Evolutionary conservation across 139 green algal species (phyloP).

Genomic region (Chlamydomonas schloesseri): DNA sequence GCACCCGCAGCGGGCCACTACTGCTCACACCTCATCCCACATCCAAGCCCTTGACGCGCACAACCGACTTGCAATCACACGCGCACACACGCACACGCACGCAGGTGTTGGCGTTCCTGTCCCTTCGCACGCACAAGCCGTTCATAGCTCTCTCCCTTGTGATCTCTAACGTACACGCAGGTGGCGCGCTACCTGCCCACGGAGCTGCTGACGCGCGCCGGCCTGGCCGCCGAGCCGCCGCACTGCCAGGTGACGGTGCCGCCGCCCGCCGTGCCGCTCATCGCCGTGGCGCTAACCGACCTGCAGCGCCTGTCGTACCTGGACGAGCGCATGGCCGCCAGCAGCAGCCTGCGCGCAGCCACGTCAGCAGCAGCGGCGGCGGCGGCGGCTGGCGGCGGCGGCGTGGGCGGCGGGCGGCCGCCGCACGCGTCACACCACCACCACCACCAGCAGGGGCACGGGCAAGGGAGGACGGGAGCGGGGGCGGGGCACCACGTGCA

Average conservation of each 20-base stretch:
- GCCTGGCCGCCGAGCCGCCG: constrained; percentile 72
- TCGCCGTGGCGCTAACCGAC: constrained; percentile 65
- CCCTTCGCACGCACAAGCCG: too few relatives aligned
- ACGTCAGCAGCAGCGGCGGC: neutral
- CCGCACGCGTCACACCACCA: neutral
- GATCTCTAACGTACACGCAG: too few relatives aligned
- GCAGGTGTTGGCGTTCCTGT: too few relatives aligned
- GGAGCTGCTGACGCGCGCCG: constrained; percentile 74
- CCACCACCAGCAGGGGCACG: neutral
- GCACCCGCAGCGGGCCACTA: too few relatives aligned
- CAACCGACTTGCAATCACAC: too few relatives aligned
- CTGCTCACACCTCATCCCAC: too few relatives aligned
- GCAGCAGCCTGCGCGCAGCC: neutral
- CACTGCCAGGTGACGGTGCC: constrained; percentile 77
- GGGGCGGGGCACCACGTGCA: neutral
- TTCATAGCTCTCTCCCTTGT: too few relatives aligned
- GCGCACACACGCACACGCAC: too few relatives aligned
- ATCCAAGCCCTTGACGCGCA: too few relatives aligned
- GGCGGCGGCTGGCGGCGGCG: neutral
- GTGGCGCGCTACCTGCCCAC: constrained; percentile 61
- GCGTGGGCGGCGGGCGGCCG: neutral
- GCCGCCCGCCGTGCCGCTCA: constrained; percentile 45
- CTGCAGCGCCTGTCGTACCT: constrained; percentile 57
- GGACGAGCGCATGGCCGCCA: constrained; percentile 26
- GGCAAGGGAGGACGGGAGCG: neutral